Base-by-base conservation (phyloP, 176 grass and related monocot species). In the Chrysopogon serrulatus region DNA sequence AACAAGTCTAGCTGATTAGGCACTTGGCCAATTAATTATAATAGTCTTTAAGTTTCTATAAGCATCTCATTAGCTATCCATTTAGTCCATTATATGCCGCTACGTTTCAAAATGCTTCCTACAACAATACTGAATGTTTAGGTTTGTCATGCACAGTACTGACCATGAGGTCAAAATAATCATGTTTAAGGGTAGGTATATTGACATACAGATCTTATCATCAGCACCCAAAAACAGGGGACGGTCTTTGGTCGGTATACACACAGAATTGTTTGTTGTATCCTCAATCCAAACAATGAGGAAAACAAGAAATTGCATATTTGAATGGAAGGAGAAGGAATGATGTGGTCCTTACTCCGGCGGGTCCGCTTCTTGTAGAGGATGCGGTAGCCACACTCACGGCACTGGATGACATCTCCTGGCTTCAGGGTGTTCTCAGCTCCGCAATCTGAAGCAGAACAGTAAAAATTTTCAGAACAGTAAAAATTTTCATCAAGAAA, bases 331-430 rank as follows among this genome's bases (percentile, higher is more conserved):
- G 24, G 30, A 36, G 37, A 34, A 71, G 30, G n/a, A 32, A 72
- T 27, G 27, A 48, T 71, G 23, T 3, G 31, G 1, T 34, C 86
- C 86, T n/a, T 87, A 87, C 86, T 87, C 5, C 79, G 79, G 39
- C 63, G 71, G 24, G 86, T 87, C 19, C 86, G 48, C 72, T 87
- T 87, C 86, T 82, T 87, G 64, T 87, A 87, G 15, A 87, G 49
- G 72, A 87, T 87, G 63, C 86, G 86, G 28, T 87, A 87, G 24
- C 86, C 86, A 49, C 79, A 87, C 17, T 82, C 86, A 77, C 86
- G 86, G 30, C 79, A 87, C 86, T 77, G 79, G 79, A 87, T 87
- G 23, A 87, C 86, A 70, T 87, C 86, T 69, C 71, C 86, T 1
- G 86, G 32, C 72, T 87, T 82, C 9, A 82, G 30, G 8, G 86